Percentiles rank a stretch among this genome's conserved stretches.
Evolutionary conservation across 495 filamentous ascomycete genomes (phyloP).

Genomic region (Penicillium canariense): DNA sequence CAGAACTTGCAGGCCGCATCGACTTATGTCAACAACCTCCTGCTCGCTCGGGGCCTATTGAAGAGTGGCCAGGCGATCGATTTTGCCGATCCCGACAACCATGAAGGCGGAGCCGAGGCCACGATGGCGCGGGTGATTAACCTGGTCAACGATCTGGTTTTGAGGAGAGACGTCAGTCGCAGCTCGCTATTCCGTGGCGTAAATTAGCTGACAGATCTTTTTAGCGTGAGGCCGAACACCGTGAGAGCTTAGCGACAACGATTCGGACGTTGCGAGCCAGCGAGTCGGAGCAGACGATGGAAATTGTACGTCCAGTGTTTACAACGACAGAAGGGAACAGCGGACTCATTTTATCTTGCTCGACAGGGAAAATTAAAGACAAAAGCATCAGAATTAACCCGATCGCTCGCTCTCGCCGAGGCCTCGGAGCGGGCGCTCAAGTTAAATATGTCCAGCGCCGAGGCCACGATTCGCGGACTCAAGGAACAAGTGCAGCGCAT

Average conservation of each 20-base stretch:
- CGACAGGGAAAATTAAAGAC: slow-evolving; percentile 58
- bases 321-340: neutral
- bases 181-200: neutral
- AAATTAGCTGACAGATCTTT: slow-evolving; percentile 15
- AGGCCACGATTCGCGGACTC: slow-evolving; percentile 63
- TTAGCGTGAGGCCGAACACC: slow-evolving; percentile 84
- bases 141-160: slow-evolving; percentile 86
- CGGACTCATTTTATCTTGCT: slow-evolving; percentile 13
- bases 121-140: slow-evolving; percentile 88
- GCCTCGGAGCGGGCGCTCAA: slow-evolving; percentile 69
- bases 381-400: slow-evolving; percentile 68
- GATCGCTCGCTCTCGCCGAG: slow-evolving; percentile 71
- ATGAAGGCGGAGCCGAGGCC: slow-evolving; percentile 58
- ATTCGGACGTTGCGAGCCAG: slow-evolving; percentile 71
- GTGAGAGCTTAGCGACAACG: slow-evolving; percentile 75
- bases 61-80: slow-evolving; percentile 82
- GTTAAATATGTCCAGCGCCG: slow-evolving; percentile 65
- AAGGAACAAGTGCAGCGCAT: slow-evolving; percentile 78
- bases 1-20: slow-evolving; percentile 84
- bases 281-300: slow-evolving; percentile 65
- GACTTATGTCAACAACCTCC: slow-evolving; percentile 92
- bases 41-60: slow-evolving; percentile 84
- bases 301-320: slow-evolving; percentile 40
- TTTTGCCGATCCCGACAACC: slow-evolving; percentile 72
- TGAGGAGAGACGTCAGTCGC: slow-evolving; percentile 72